phyloP scores from a whole-genome alignment of 345 rosid genomes.

The Leavenworthia alabamica region DNA sequence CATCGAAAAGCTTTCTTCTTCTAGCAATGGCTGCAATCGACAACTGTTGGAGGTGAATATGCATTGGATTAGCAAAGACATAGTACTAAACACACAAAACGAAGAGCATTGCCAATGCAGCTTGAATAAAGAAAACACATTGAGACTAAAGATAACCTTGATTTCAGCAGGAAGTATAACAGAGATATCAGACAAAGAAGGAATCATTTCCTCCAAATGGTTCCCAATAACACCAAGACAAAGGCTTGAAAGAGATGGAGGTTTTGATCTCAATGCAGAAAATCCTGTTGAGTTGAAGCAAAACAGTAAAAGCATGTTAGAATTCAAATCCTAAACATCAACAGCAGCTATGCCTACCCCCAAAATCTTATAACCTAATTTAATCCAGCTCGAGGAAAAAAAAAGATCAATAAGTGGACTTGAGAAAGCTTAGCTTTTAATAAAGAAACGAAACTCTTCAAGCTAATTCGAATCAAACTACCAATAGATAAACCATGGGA shows the following conservation, averaged over 20 bases:
- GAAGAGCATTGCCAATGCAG: not conserved
- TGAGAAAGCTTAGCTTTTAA: not conserved
- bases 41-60: slow-evolving; percentile 36
- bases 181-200: slow-evolving; percentile 57
- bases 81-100: not conserved
- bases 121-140: not conserved
- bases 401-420: not conserved
- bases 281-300: slow-evolving; percentile 32
- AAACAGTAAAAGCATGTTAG: not conserved
- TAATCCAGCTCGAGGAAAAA: not conserved
- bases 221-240: slow-evolving; percentile 78
- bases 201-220: slow-evolving; percentile 69
- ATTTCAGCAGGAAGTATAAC: slow-evolving; percentile 51
- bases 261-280: slow-evolving; percentile 29
- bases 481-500: not conserved
- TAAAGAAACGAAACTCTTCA: not conserved
- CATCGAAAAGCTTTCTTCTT: slow-evolving; percentile 63
- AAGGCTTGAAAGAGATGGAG: slow-evolving; percentile 60
- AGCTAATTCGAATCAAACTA: not conserved
- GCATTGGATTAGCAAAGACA: not conserved
- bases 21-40: slow-evolving; percentile 70
- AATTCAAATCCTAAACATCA: not conserved
- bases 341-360: not conserved
- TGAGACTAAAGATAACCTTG: slow-evolving; percentile 42
- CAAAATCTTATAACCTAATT: not conserved